A percentile compares a stretch with the other conserved stretches of the same genome.
Evolutionary conservation across 441 rosid species (phyloP).

Genomic region (Adansonia madagascariensis): DNA sequence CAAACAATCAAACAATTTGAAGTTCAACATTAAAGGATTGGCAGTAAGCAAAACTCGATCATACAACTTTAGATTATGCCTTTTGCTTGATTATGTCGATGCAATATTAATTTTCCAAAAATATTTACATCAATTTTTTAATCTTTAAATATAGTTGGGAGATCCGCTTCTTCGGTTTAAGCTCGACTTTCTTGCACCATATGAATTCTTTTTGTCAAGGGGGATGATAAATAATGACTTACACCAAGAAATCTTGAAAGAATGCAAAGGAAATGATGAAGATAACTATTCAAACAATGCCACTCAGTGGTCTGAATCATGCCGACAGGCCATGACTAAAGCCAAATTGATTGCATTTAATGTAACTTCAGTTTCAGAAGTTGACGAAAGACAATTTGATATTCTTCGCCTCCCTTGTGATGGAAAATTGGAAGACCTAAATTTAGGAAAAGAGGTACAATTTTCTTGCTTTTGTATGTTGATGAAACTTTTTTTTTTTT

Average conservation of each 20-base stretch:
- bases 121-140: background rate
- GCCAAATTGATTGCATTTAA: background rate
- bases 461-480: no score
- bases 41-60: background rate
- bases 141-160: conserved; percentile 6
- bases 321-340: background rate
- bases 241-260: conserved; percentile 7
- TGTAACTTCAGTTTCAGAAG: background rate
- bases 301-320: background rate
- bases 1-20: background rate
- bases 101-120: background rate
- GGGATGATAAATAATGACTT: background rate
- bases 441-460: background rate
- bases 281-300: background rate
- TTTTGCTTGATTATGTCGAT: background rate
- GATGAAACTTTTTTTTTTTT: no score
- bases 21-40: conserved; percentile 19
- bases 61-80: background rate
- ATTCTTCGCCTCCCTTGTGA: background rate
- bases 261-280: background rate
- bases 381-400: background rate
- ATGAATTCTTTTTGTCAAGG: background rate
- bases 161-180: background rate
- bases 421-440: background rate
- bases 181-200: background rate